phyloP scores from a whole-genome alignment of 1,284 basidiomycete species.

The Limonomyces culmigenus region DNA sequence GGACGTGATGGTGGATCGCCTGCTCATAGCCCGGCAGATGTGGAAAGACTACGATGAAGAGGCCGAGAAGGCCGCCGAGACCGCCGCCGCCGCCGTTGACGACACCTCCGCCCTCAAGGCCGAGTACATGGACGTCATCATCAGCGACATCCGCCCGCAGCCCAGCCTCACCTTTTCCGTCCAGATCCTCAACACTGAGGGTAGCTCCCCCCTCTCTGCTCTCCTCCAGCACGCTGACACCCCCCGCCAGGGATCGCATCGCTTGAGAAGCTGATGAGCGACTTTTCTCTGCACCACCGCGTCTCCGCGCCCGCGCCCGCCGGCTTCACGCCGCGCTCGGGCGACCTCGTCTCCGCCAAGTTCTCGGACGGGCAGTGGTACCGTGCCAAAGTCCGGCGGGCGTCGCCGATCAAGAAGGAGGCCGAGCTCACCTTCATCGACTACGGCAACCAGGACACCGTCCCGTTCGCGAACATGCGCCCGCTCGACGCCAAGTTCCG shows the following conservation, averaged over 20 bases:
- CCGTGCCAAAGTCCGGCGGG: conserved; percentile 73
- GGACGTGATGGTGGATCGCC: conserved; percentile 29
- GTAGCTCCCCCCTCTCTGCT: conserved; percentile 20
- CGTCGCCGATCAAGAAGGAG: conserved; percentile 73
- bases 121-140: conserved; percentile 83
- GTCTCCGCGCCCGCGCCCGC: conserved; percentile 37
- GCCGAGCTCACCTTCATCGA: conserved; percentile 80
- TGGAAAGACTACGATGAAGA: conserved; percentile 71
- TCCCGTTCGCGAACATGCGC: conserved; percentile 60
- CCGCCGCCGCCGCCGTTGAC: conserved; percentile 17
- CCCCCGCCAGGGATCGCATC: conserved; percentile 63
- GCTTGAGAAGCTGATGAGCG: conserved; percentile 85
- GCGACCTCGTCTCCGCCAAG: conserved; percentile 83
- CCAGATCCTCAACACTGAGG: conserved; percentile 81
- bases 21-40: conserved; percentile 29
- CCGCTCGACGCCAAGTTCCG: conserved; percentile 80
- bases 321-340: conserved; percentile 62
- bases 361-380: conserved; percentile 91
- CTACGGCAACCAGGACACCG: conserved; percentile 80
- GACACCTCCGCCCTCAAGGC: conserved; percentile 43
- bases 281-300: conserved; percentile 80
- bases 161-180: conserved; percentile 79
- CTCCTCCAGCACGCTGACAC: conserved; percentile 50
- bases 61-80: conserved; percentile 34
- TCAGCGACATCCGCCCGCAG: conserved; percentile 73